Conservation (phyloP, 345 rosid species). For the Aurinia saxatilis region DNA sequence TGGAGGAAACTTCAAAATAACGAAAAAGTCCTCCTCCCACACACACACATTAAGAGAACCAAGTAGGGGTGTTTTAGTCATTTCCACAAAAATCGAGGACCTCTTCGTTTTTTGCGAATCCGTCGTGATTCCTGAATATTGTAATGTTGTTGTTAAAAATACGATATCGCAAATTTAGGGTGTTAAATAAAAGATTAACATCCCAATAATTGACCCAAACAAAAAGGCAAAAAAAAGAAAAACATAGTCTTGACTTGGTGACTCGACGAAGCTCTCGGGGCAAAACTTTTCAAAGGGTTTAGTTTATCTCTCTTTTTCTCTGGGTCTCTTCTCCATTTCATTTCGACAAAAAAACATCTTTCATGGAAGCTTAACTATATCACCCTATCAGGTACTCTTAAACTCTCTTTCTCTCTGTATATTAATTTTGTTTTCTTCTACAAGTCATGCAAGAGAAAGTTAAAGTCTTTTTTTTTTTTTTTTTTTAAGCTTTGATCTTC, state of each 20-base stretch:
- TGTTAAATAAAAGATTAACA: conserved; percentile 15
- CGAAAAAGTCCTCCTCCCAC: not conserved
- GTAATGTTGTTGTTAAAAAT: not conserved
- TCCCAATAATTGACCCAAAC: conserved; percentile 20
- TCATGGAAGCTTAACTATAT: conserved; percentile 25
- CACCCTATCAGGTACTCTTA: conserved; percentile 19
- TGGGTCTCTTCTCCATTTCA: conserved; percentile 27
- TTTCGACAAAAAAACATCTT: conserved; percentile 14
- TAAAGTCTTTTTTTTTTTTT: not conserved
- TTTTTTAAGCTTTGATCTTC: conserved; percentile 2
- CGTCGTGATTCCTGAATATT: conserved; percentile 1
- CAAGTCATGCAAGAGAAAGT: conserved; percentile 16
- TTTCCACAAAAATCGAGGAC: not conserved
- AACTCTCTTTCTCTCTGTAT: not conserved
- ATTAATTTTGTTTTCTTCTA: not conserved
- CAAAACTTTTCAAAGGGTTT: conserved; percentile 30
- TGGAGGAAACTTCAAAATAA: not conserved
- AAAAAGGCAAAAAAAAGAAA: not conserved
- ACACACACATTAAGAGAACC: not conserved
- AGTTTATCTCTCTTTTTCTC: conserved; percentile 23
- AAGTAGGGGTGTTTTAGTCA: not conserved
- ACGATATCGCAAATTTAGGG: not conserved
- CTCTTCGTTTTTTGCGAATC: conserved; percentile 26
- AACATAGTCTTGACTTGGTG: conserved; percentile 27
- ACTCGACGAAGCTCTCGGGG: conserved; percentile 21